Evolutionary conservation across 176 grass and related monocot species (phyloP).

Genomic region (Rhynchospora breviuscula): DNA sequence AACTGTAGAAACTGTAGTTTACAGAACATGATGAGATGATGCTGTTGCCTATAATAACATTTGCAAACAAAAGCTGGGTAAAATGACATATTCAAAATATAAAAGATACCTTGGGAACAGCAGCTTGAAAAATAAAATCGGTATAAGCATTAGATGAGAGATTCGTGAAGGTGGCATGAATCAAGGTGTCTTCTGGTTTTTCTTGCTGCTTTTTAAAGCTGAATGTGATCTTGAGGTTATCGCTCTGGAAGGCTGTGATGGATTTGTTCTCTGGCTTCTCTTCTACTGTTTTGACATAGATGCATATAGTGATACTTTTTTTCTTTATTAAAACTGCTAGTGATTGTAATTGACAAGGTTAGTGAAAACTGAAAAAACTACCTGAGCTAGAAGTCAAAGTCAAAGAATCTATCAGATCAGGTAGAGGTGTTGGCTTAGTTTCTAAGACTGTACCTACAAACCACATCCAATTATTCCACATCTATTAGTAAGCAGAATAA

Average conservation of each 20-base stretch:
- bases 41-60: not conserved
- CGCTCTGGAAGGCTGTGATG: constrained; percentile 88
- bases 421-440: constrained; percentile 52
- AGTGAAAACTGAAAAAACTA: constrained; percentile 20
- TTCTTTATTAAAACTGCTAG: not conserved
- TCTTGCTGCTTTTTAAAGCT: constrained; percentile 68
- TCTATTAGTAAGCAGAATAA: constrained; percentile 23
- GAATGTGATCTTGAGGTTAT: constrained; percentile 70
- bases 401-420: constrained; percentile 78
- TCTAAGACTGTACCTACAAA: constrained; percentile 32
- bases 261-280: constrained; percentile 41
- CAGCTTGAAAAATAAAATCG: constrained; percentile 94
- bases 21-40: constrained; percentile 27
- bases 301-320: constrained; percentile 4
- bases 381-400: constrained; percentile 59
- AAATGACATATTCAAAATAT: constrained; percentile 6
- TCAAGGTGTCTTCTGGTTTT: constrained; percentile 69
- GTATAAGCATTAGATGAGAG: constrained; percentile 63
- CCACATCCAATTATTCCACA: constrained; percentile 13
- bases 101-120: constrained; percentile 83
- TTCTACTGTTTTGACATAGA: constrained; percentile 36
- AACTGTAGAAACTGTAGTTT: constrained; percentile 76
- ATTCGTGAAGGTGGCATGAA: constrained; percentile 78
- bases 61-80: not conserved
- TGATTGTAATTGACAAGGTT: not conserved